Conservation (phyloP, 176 grass and related monocot genomes). For the Poa annua region DNA sequence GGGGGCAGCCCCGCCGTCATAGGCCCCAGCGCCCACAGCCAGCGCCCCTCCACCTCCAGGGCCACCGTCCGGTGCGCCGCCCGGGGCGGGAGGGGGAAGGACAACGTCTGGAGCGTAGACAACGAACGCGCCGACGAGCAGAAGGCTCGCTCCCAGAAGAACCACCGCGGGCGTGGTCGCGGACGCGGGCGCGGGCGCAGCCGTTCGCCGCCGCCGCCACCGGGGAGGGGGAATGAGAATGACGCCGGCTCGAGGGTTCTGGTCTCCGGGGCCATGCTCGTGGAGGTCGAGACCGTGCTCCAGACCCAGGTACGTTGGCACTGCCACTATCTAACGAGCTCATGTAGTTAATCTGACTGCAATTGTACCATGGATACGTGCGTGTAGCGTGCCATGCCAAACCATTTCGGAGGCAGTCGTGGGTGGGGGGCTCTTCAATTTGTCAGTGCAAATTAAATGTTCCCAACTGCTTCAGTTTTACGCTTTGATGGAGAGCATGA, state of each 20-base stretch:
- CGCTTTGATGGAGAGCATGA: constrained; percentile 17
- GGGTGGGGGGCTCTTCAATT: not conserved
- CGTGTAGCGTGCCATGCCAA: not conserved
- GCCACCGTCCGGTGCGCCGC: constrained; percentile 36
- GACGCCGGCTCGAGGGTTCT: constrained; percentile 57
- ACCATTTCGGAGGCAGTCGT: constrained; percentile 6
- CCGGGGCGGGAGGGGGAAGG: constrained; percentile 57
- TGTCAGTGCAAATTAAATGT: not conserved
- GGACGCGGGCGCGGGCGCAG: constrained; percentile 37
- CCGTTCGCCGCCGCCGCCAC: constrained; percentile 29
- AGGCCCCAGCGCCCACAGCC: not conserved
- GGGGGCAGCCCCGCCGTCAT: constrained; percentile 39
- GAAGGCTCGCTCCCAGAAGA: constrained; percentile 20
- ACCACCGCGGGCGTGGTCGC: constrained; percentile 32
- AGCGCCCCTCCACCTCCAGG: constrained; percentile 2
- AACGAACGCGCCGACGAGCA: constrained; percentile 59
- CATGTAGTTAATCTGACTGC: not conserved
- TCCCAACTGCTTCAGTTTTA: not conserved
- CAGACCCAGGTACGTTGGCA: constrained; percentile 72
- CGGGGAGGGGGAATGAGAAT: constrained; percentile 44
- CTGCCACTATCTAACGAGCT: not conserved
- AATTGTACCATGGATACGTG: not conserved
- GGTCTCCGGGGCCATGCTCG: constrained; percentile 82
- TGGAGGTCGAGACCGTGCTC: constrained; percentile 92
- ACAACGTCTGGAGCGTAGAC: constrained; percentile 95